Base-by-base conservation (phyloP, 257 asterid species). In the Nicotiana undulata region DNA sequence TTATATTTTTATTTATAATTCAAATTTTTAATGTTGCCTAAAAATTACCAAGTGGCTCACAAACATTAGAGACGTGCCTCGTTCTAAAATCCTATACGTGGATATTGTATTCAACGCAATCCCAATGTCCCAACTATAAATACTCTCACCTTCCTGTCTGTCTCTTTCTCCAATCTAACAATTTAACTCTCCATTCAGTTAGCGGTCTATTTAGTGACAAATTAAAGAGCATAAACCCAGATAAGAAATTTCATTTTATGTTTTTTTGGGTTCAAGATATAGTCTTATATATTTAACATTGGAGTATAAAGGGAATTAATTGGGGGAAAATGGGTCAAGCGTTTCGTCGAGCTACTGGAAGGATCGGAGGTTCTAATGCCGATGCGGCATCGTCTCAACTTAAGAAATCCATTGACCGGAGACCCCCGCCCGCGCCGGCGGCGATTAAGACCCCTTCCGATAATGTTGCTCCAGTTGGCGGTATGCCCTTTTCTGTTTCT, bases 301-400 rank as follows among this genome's bases (percentile, higher is more conserved):
- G 8, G 34, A 26, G 72, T 24, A 61, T 24, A 70, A 16, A 37
- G 20, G 17, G 34, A 9, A 7, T 18, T 60, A 32, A 18, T 56
- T 70, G 53, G n/a, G 81, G 52, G 22, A 66, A 68, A 79, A 93
- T 94, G 98, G 98, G 98, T 72, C 98, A 94, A 95, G 95, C 98
- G 88, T 90, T 95, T 87, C 97, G 99, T 87, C 95, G 99, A 90
- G 97, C 98, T 84, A 61, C 92, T 81, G 98, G 99, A 16, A 92
- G 95, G 93, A 89, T 89, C 77, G 89, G 88, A 59, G 85, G 89
- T 85, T 85, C 95, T 13, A 80, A 75, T 64, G 86, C 83, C 10
- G 93, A 86, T 59, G 68, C 89, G 77, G 24, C 90, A 75, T 80
- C 90, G 29, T 86, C 98, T 22, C 92, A 83, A 77, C 88, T 87